These are phyloP conservation scores for Aphanomyces astaci DNA, from an alignment of 352 stramenopile species.

Conservation along the genomic window DNA sequence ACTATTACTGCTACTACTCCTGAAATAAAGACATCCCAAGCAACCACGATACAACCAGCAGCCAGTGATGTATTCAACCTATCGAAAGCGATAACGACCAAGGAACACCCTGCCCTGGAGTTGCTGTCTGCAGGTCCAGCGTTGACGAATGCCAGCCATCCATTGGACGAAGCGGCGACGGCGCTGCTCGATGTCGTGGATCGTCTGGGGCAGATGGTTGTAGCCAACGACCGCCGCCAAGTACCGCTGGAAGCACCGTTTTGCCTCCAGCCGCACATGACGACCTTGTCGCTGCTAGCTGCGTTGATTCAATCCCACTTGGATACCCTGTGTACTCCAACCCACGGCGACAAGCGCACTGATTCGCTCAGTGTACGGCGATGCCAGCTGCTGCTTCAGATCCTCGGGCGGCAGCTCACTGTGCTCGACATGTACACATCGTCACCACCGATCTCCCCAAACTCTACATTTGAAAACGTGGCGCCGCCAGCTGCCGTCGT, in stretches of 20 bases:
- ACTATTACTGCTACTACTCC: no score
- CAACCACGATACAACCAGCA: no score
- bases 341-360: background rate
- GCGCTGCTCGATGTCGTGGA: slow-evolving; percentile 24
- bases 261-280: slow-evolving; percentile 49
- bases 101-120: no score
- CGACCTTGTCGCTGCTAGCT: slow-evolving; percentile 42
- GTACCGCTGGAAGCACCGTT: slow-evolving; percentile 71
- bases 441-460: background rate
- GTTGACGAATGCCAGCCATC: background rate
- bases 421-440: background rate
- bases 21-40: no score
- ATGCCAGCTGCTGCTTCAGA: background rate
- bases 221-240: background rate
- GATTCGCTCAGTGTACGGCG: background rate
- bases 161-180: slow-evolving; percentile 26
- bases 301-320: slow-evolving; percentile 35
- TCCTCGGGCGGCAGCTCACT: background rate
- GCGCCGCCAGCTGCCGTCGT: background rate
- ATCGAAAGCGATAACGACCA: no score
- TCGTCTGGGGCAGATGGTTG: background rate
- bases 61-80: no score
- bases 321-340: background rate
- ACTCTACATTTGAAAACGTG: no score
- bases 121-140: no score